phyloP scores from a whole-genome alignment of 1,139 yeast genomes.

The Barnettozyma hawaiiensis region DNA sequence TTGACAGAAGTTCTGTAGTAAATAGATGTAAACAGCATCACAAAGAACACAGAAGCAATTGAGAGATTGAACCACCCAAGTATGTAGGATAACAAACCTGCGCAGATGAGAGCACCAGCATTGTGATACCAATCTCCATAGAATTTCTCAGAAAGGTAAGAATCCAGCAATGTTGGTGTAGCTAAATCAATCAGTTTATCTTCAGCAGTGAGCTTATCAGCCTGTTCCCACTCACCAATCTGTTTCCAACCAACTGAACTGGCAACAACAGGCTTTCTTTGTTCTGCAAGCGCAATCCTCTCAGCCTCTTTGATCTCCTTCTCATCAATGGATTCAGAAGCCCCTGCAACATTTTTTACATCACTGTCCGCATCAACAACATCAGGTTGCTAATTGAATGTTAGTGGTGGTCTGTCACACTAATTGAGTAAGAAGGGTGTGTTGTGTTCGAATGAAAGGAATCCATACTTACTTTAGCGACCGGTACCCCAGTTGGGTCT shows the following conservation, averaged over 20 bases:
- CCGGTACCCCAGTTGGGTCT: neutral
- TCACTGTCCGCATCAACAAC: conserved; percentile 15
- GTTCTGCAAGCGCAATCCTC: conserved; percentile 32
- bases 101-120: conserved; percentile 58
- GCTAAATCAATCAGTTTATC: conserved; percentile 69
- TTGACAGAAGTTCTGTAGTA: conserved; percentile 81
- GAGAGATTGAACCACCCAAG: conserved; percentile 75
- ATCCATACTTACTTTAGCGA: conserved; percentile 1
- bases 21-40: conserved; percentile 53
- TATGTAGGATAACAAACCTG: conserved; percentile 69
- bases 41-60: conserved; percentile 72
- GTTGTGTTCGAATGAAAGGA: neutral
- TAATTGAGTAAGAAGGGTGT: too few species aligned
- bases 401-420: too few species aligned
- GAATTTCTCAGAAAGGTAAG: conserved; percentile 59
- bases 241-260: conserved; percentile 90
- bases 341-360: neutral
- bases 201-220: conserved; percentile 55
- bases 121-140: conserved; percentile 98
- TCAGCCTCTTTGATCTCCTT: conserved; percentile 25
- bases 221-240: conserved; percentile 79
- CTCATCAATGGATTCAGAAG: conserved; percentile 14
- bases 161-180: conserved; percentile 61
- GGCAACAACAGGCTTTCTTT: conserved; percentile 54
- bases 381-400: conserved; percentile 19